phyloP scores from a whole-genome alignment of 129 eudicot genomes.

The Flaveria brownii region DNA sequence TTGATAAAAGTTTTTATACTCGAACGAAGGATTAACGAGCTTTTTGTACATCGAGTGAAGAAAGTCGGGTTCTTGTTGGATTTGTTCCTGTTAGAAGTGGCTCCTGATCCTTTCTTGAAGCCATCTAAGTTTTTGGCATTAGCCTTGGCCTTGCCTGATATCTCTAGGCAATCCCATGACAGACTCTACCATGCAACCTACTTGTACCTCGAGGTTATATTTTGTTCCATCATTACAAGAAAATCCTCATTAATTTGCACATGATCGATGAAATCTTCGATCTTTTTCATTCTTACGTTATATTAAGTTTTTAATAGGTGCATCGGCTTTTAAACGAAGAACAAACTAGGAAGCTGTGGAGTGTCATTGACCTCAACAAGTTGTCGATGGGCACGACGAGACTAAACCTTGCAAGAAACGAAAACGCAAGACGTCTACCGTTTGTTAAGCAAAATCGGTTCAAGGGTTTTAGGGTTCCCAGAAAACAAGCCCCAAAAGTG shows the following conservation, averaged over 20 bases:
- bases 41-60: slow-evolving; percentile 28
- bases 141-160: slow-evolving; percentile 47
- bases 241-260: neutral
- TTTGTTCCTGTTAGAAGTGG: slow-evolving; percentile 56
- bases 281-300: neutral
- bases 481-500: neutral
- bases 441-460: slow-evolving; percentile 18
- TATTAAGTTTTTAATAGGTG: slow-evolving; percentile 35
- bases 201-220: slow-evolving; percentile 56
- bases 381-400: slow-evolving; percentile 21
- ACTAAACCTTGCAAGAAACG: slow-evolving; percentile 31
- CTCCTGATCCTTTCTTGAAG: slow-evolving; percentile 51
- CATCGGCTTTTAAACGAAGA: slow-evolving; percentile 40
- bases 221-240: neutral
- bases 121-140: slow-evolving; percentile 48
- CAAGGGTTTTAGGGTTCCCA: slow-evolving; percentile 12
- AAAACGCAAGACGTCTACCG: slow-evolving; percentile 4
- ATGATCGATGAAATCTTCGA: neutral
- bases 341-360: slow-evolving; percentile 38
- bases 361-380: slow-evolving; percentile 40
- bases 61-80: slow-evolving; percentile 56
- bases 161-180: slow-evolving; percentile 57
- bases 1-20: slow-evolving; percentile 40
- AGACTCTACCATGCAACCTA: slow-evolving; percentile 45
- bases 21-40: slow-evolving; percentile 16